Conservation (phyloP, 1,284 basidiomycete genomes). For the Tylopilus orsonianus region DNA sequence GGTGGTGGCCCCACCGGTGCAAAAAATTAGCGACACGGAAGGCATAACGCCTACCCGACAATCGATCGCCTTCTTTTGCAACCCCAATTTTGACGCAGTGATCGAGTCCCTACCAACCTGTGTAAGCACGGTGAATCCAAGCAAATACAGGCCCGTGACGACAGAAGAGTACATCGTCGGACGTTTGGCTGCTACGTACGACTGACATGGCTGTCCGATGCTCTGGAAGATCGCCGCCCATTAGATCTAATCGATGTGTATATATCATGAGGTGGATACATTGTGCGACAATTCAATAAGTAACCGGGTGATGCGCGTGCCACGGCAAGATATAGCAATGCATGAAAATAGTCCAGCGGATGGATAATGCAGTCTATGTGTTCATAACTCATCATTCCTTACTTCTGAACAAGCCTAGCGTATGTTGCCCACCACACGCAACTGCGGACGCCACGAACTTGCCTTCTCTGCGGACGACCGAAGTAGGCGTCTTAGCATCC, state of each 20-base stretch:
- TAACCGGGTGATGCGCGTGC: conserved; percentile 15
- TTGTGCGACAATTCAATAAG: conserved; percentile 29
- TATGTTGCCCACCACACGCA: conserved; percentile 73
- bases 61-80: conserved; percentile 87
- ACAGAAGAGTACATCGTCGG: conserved; percentile 79
- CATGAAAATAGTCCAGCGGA: conserved; percentile 17
- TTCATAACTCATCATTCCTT: conserved; percentile 35
- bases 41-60: conserved; percentile 66
- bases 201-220: conserved; percentile 12
- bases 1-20: conserved; percentile 70
- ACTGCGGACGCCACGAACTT: conserved; percentile 60
- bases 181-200: conserved; percentile 61
- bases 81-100: conserved; percentile 70
- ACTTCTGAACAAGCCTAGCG: conserved; percentile 66
- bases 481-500: conserved; percentile 55
- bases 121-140: conserved; percentile 46
- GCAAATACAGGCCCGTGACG: conserved; percentile 63
- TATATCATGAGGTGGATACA: conserved; percentile 21
- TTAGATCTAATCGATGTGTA: too few species aligned
- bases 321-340: conserved; percentile 18
- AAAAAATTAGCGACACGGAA: conserved; percentile 48
- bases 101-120: conserved; percentile 78
- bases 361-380: conserved; percentile 18
- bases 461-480: conserved; percentile 69
- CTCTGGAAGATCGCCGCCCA: conserved; percentile 3